Conservation (phyloP, 2,329 filamentous ascomycete genomes). For the Zymoseptoria tritici region DNA sequence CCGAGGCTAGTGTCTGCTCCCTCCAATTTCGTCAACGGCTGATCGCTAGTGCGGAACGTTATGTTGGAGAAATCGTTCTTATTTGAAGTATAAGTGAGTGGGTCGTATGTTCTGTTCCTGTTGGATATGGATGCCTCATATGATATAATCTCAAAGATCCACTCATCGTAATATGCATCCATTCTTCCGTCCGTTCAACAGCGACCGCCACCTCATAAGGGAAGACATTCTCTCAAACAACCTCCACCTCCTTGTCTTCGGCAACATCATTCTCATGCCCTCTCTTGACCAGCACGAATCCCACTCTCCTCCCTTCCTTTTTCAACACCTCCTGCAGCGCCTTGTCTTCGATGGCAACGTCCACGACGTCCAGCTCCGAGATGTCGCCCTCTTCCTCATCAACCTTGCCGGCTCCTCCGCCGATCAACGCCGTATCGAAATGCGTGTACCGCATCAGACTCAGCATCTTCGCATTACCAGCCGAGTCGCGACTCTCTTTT, state of each 20-base stretch:
- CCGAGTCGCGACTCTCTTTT: constrained; percentile 27
- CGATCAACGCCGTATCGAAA: constrained; percentile 38
- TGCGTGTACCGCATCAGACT: constrained; percentile 51
- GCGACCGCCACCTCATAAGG: not conserved
- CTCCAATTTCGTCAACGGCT: not conserved
- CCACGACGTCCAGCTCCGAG: constrained; percentile 24
- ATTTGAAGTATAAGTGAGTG: too few species aligned
- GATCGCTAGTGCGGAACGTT: too few species aligned
- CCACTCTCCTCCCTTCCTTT: constrained; percentile 39
- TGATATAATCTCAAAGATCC: not conserved
- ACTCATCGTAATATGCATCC: not conserved
- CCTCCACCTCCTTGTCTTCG: not conserved
- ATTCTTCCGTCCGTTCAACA: not conserved
- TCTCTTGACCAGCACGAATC: constrained; percentile 45
- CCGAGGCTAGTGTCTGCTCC: not conserved
- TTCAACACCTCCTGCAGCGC: constrained; percentile 43
- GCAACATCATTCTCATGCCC: constrained; percentile 8
- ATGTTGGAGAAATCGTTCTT: too few species aligned
- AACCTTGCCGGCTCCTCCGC: constrained; percentile 19
- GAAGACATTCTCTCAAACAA: not conserved
- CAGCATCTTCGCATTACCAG: constrained; percentile 36
- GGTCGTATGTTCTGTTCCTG: too few species aligned
- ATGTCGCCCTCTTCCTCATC: constrained; percentile 24
- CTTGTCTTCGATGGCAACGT: constrained; percentile 42
- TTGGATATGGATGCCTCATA: not conserved